Evolutionary conservation across 2,329 filamentous ascomycete species (phyloP).

Genomic region (Gaeumannomyces sp.): DNA sequence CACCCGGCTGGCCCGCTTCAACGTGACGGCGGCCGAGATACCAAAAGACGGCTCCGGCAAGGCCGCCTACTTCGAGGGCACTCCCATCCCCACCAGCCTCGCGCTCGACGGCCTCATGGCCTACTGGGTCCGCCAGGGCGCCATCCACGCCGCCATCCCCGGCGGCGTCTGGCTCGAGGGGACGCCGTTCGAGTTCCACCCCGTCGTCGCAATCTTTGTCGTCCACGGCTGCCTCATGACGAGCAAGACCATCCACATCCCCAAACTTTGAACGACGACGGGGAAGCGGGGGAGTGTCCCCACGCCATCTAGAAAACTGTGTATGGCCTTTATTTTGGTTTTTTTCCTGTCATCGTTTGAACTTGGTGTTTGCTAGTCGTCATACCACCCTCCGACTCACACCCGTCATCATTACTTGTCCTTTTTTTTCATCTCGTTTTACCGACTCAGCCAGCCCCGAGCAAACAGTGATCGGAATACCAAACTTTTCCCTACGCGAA

Average conservation of each 20-base stretch:
- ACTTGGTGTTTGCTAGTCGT: background rate
- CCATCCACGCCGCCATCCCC: constrained; percentile 74
- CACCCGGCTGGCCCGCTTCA: constrained; percentile 91
- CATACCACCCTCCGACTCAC: background rate
- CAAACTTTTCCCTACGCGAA: background rate
- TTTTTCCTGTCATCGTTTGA: background rate
- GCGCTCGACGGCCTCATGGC: constrained; percentile 78
- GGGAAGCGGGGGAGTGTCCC: too few relatives aligned
- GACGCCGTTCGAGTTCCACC: constrained; percentile 74
- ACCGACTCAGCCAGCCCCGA: background rate
- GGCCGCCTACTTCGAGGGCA: constrained; percentile 93
- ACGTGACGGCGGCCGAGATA: constrained; percentile 83
- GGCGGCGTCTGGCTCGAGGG: constrained; percentile 63
- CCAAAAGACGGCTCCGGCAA: constrained; percentile 92
- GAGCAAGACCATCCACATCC: constrained; percentile 89
- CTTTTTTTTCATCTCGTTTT: background rate
- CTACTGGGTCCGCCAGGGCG: constrained; percentile 77
- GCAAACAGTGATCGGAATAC: background rate
- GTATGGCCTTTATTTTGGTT: too few relatives aligned
- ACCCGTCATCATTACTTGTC: background rate
- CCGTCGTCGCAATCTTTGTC: constrained; percentile 72
- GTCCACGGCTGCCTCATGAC: constrained; percentile 92
- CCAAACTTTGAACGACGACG: constrained; percentile 59
- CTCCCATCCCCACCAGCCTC: constrained; percentile 87
- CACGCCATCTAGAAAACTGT: too few relatives aligned